Percentiles rank a stretch among this genome's conserved stretches.
phyloP scores from a whole-genome alignment of 306 rosid genomes.

The Mucuna pruriens region DNA sequence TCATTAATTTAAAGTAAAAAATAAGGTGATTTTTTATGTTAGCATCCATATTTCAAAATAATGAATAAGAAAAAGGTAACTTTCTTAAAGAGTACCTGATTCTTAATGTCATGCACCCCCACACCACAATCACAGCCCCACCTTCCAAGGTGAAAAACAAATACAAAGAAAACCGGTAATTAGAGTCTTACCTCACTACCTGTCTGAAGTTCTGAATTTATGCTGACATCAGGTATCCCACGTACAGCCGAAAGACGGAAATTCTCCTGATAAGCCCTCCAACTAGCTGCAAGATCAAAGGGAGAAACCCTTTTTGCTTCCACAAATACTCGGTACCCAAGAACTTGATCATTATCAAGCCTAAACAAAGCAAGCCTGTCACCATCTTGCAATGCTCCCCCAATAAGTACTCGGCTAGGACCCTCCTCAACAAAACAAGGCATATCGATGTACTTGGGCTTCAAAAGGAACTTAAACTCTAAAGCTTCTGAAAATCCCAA shows the following conservation, averaged over 20 bases:
- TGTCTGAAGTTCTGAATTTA: constrained; percentile 59
- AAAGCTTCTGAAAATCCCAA: constrained; percentile 68
- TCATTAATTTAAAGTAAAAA: not conserved
- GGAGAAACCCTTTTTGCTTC: constrained; percentile 87
- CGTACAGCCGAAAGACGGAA: constrained; percentile 80
- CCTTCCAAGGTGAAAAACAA: constrained; percentile 10
- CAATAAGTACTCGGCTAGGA: constrained; percentile 71
- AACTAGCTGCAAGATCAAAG: constrained; percentile 96
- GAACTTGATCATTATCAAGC: constrained; percentile 60
- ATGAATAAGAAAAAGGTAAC: not conserved
- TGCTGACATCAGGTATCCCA: constrained; percentile 94
- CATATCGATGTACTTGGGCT: constrained; percentile 60
- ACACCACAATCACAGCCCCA: constrained; percentile 11
- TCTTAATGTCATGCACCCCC: constrained; percentile 17
- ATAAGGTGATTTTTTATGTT: not conserved
- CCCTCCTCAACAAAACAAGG: constrained; percentile 90
- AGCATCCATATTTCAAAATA: constrained; percentile 1
- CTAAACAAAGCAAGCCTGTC: constrained; percentile 76
- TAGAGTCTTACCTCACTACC: constrained; percentile 64
- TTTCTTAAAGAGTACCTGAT: not conserved
- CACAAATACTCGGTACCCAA: constrained; percentile 81
- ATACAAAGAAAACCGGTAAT: not conserved
- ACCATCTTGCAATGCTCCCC: constrained; percentile 89
- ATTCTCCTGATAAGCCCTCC: constrained; percentile 90
- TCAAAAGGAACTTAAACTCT: constrained; percentile 94